phyloP scores from a whole-genome alignment of 768 basidiomycete species.

The Leccinum broughii region DNA sequence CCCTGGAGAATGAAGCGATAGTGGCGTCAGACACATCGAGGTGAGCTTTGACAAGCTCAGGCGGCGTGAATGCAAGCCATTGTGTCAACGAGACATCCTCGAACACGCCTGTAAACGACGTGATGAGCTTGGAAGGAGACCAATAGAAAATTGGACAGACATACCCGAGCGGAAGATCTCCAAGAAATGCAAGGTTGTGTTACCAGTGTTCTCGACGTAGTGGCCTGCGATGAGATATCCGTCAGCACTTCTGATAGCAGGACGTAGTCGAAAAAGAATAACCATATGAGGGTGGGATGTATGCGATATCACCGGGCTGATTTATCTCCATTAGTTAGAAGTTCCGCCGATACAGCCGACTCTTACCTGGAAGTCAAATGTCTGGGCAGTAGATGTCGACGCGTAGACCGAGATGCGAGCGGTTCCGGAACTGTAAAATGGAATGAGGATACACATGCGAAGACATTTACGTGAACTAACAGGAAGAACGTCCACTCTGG shows the following conservation, averaged over 20 bases:
- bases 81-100: constrained; percentile 60
- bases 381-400: constrained; percentile 39
- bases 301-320: constrained; percentile 33
- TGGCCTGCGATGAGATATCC: constrained; percentile 43
- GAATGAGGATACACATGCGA: constrained; percentile 3
- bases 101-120: constrained; percentile 38
- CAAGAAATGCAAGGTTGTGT: constrained; percentile 55
- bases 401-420: constrained; percentile 47
- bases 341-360: background rate
- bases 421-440: constrained; percentile 33
- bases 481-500: constrained; percentile 49
- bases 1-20: constrained; percentile 49
- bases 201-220: constrained; percentile 68
- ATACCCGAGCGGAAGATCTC: constrained; percentile 62
- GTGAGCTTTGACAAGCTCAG: constrained; percentile 59
- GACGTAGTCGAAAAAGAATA: background rate
- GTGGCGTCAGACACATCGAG: constrained; percentile 54
- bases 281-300: constrained; percentile 28
- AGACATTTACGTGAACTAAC: constrained; percentile 20
- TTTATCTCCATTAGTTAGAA: constrained; percentile 8
- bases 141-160: background rate
- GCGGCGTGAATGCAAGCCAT: constrained; percentile 64
- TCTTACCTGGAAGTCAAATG: constrained; percentile 45
- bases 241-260: background rate
- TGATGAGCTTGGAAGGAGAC: background rate